Evolutionary conservation across 495 filamentous ascomycete species (phyloP).

Genomic region (Aspergillus sclerotioniger): DNA sequence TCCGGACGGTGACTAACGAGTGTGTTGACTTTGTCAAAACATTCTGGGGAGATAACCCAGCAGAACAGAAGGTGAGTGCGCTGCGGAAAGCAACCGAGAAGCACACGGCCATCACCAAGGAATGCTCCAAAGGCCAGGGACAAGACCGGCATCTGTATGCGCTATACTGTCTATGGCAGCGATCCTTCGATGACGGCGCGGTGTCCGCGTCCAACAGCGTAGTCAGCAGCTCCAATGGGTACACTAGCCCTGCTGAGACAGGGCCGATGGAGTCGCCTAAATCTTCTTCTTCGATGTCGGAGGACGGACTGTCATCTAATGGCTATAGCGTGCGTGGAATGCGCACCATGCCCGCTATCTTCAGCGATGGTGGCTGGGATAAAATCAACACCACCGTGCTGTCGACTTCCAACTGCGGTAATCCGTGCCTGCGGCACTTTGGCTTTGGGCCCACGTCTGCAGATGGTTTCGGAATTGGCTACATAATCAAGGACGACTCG

Average conservation of each 20-base stretch:
- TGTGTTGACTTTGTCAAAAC: constrained; percentile 82
- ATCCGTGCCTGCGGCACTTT: constrained; percentile 93
- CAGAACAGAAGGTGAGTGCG: constrained; percentile 77
- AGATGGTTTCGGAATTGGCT: constrained; percentile 96
- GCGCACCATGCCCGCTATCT: constrained; percentile 59
- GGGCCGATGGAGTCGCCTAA: constrained; percentile 54
- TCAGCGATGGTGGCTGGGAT: constrained; percentile 89
- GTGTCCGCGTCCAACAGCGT: constrained; percentile 49
- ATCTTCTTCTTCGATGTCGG: constrained; percentile 49
- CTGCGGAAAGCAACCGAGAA: constrained; percentile 79
- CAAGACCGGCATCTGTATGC: constrained; percentile 94
- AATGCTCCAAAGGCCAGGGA: constrained; percentile 89
- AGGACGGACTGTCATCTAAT: constrained; percentile 39
- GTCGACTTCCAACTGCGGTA: constrained; percentile 97
- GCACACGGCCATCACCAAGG: constrained; percentile 75
- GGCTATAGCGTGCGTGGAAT: constrained; percentile 31
- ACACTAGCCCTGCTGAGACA: constrained; percentile 50
- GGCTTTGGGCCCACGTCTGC: constrained; percentile 93
- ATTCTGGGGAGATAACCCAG: constrained; percentile 90
- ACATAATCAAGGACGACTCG: constrained; percentile 96
- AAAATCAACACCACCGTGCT: constrained; percentile 92
- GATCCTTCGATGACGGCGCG: constrained; percentile 69
- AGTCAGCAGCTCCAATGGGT: constrained; percentile 59
- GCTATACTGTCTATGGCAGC: constrained; percentile 92
- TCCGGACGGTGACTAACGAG: constrained; percentile 80